Evolutionary conservation across 2,329 filamentous ascomycete species (phyloP).

Genomic region (Colletotrichum filicis): DNA sequence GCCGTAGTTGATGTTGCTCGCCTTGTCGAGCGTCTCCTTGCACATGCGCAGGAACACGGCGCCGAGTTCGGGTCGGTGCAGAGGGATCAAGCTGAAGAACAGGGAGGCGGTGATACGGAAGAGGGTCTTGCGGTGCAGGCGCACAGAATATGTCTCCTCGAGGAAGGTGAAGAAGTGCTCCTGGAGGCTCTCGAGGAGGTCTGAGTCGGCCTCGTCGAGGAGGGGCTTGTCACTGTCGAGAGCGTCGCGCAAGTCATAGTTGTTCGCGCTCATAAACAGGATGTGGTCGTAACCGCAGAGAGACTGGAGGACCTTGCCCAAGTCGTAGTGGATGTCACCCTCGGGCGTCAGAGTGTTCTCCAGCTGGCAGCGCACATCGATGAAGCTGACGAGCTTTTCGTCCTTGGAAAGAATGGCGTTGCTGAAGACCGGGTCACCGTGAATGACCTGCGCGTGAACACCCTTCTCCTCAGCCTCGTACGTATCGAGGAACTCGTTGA

Average conservation of each 20-base stretch:
- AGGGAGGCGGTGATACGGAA: conserved; percentile 44
- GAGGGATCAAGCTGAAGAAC: conserved; percentile 44
- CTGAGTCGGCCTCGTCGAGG: conserved; percentile 39
- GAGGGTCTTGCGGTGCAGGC: conserved; percentile 44
- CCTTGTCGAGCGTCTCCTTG: conserved; percentile 41
- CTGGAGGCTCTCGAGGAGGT: conserved; percentile 40
- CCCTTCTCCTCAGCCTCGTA: conserved; percentile 44
- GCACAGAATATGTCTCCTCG: conserved; percentile 39
- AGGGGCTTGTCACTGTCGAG: conserved; percentile 36
- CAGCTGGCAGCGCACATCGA: conserved; percentile 45
- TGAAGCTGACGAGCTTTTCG: conserved; percentile 41
- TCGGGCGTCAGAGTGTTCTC: conserved; percentile 41
- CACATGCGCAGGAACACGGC: conserved; percentile 42
- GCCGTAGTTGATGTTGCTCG: conserved; percentile 36
- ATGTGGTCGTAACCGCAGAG: conserved; percentile 45
- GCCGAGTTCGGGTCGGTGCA: conserved; percentile 41
- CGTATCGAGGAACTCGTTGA: conserved; percentile 42
- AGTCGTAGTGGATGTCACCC: conserved; percentile 45
- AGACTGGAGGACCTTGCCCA: conserved; percentile 44
- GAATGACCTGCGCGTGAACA: conserved; percentile 40
- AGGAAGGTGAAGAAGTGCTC: conserved; percentile 42
- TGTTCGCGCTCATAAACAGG: conserved; percentile 40
- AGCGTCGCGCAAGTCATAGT: conserved; percentile 32
- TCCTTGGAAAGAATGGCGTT: conserved; percentile 43
- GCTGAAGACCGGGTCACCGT: conserved; percentile 45